Evolutionary conservation across 164 flowering plant species (phyloP).

Genomic region (Houttuynia cordata): DNA sequence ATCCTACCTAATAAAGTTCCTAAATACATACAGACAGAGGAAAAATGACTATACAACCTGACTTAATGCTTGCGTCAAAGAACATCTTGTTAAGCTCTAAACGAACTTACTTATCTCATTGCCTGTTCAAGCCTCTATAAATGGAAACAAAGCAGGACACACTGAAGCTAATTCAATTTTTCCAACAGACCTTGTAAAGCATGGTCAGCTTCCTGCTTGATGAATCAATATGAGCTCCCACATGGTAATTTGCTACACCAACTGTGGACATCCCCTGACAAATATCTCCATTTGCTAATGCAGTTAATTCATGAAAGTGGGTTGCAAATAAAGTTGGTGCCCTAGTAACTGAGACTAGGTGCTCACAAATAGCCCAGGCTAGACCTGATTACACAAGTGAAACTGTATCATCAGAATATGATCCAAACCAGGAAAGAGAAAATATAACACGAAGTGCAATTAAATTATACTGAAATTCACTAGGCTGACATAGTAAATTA

Average conservation of each 20-base stretch:
- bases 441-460: neutral
- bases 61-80: neutral
- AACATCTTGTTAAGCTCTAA: too few relatives aligned
- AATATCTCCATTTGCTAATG: constrained; percentile 52
- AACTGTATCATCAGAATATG: neutral
- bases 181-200: constrained; percentile 80
- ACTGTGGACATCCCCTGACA: constrained; percentile 18
- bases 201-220: constrained; percentile 86
- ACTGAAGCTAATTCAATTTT: neutral
- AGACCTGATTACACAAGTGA: constrained; percentile 44
- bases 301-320: constrained; percentile 95
- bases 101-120: too few relatives aligned
- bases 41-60: constrained; percentile 13
- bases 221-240: constrained; percentile 90
- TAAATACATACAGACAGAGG: neutral
- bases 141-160: neutral
- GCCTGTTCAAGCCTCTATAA: too few relatives aligned
- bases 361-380: constrained; percentile 99
- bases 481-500: too few relatives aligned
- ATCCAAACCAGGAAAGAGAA: neutral
- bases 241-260: constrained; percentile 91
- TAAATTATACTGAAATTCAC: too few relatives aligned
- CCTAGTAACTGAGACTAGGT: constrained; percentile 65
- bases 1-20: neutral
- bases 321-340: constrained; percentile 99